A percentile compares a stretch with the other conserved stretches of the same genome.
phyloP scores from a whole-genome alignment of 225 moss, liverwort and hornwort species.

The Pleurozium schreberi region DNA sequence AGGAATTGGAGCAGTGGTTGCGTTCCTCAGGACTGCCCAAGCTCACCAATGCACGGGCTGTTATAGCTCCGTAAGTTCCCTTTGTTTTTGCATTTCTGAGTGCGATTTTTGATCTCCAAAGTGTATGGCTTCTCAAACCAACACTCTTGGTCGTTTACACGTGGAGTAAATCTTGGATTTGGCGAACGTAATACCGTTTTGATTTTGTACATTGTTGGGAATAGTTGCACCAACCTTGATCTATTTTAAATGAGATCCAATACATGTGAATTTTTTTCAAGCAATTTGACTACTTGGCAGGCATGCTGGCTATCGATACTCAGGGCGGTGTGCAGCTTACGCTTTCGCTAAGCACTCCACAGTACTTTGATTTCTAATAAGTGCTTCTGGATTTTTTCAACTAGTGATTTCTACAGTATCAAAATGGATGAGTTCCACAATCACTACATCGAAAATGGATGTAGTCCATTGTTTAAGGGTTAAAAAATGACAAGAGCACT shows the following conservation, averaged over 20 bases:
- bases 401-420: too few relatives aligned
- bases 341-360: slow-evolving; percentile 94
- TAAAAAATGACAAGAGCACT: too few relatives aligned
- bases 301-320: slow-evolving; percentile 92
- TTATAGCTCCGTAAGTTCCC: slow-evolving; percentile 69
- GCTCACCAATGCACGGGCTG: slow-evolving; percentile 68
- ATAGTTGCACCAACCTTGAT: neutral
- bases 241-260: neutral
- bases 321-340: slow-evolving; percentile 90
- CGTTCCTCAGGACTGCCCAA: slow-evolving; percentile 50
- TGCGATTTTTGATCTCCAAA: neutral
- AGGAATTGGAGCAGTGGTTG: slow-evolving; percentile 80
- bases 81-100: neutral
- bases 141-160: neutral
- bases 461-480: too few relatives aligned
- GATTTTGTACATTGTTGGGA: neutral
- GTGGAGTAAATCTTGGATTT: neutral
- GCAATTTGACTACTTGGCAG: slow-evolving; percentile 10
- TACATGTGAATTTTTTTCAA: neutral
- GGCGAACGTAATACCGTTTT: neutral
- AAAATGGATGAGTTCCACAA: too few relatives aligned
- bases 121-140: neutral
- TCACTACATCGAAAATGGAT: too few relatives aligned
- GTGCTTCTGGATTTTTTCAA: too few relatives aligned
- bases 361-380: too few relatives aligned